Percentiles rank a stretch among this genome's conserved stretches.
Conservation (phyloP, 352 stramenopile genomes). For the Globisporangium acanthophoron region DNA sequence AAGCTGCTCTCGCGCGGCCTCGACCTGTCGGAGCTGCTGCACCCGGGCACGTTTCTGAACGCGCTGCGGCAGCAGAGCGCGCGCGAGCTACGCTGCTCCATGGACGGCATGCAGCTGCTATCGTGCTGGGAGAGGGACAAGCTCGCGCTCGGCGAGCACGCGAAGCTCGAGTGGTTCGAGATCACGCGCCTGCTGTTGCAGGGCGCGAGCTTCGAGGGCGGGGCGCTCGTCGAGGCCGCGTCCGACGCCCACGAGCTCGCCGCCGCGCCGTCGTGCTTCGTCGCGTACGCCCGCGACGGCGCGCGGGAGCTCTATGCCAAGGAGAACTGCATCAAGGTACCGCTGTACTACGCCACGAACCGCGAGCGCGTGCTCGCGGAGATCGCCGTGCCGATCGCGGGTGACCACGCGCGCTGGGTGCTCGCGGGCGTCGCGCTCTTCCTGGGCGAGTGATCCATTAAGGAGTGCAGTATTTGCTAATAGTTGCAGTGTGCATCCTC, state of each 20-base stretch:
- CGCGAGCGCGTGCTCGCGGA: slow-evolving; percentile 79
- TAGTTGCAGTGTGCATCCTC: no score
- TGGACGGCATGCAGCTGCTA: slow-evolving; percentile 89
- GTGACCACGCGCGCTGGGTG: slow-evolving; percentile 71
- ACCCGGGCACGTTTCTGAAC: slow-evolving; percentile 94
- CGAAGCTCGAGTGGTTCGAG: slow-evolving; percentile 72
- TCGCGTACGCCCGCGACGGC: slow-evolving; percentile 78
- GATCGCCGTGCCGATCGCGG: slow-evolving; percentile 70
- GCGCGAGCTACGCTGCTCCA: slow-evolving; percentile 73
- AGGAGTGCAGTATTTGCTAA: no score
- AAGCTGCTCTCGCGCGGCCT: slow-evolving; percentile 73
- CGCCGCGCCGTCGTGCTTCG: slow-evolving; percentile 66
- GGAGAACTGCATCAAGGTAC: slow-evolving; percentile 67
- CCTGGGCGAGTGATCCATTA: slow-evolving; percentile 50
- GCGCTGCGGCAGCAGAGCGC: slow-evolving; percentile 90
- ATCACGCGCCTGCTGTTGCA: slow-evolving; percentile 81
- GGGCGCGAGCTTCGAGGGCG: slow-evolving; percentile 82
- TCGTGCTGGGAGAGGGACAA: slow-evolving; percentile 87
- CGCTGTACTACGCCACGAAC: slow-evolving; percentile 75
- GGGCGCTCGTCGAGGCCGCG: slow-evolving; percentile 67
- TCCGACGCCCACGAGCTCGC: slow-evolving; percentile 84
- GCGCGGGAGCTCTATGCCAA: slow-evolving; percentile 73
- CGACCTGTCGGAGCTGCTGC: slow-evolving; percentile 89
- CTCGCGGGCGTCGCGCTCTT: slow-evolving; percentile 82
- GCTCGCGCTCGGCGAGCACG: slow-evolving; percentile 15